Evolutionary conservation across 306 rosid genomes (phyloP).

Genomic region (Dicorynia guianensis): DNA sequence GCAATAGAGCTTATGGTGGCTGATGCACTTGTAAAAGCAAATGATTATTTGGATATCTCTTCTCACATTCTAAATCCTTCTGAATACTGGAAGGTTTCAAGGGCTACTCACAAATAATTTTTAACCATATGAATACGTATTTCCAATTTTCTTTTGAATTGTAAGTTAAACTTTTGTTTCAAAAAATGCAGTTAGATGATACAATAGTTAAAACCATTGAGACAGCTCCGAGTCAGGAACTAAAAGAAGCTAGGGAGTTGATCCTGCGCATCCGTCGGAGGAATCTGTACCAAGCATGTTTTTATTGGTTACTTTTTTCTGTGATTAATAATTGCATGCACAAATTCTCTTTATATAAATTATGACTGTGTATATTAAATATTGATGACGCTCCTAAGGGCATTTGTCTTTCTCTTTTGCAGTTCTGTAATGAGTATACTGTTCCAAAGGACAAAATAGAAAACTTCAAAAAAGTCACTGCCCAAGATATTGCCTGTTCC

Average conservation of each 20-base stretch:
- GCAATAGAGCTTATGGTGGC: constrained; percentile 93
- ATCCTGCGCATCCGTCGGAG: constrained; percentile 87
- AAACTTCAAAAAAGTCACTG: constrained; percentile 79
- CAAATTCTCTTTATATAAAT: not conserved
- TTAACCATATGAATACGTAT: constrained; percentile 4
- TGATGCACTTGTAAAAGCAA: constrained; percentile 84
- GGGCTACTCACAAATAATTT: constrained; percentile 32
- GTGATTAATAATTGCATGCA: constrained; percentile 19
- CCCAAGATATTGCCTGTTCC: constrained; percentile 91
- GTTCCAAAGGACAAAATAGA: constrained; percentile 85
- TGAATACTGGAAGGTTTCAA: constrained; percentile 89
- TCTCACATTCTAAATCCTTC: constrained; percentile 72
- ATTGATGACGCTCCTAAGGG: constrained; percentile 6
- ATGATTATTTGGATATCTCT: constrained; percentile 68
- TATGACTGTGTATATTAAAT: not conserved
- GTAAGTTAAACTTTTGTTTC: constrained; percentile 26
- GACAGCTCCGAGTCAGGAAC: constrained; percentile 70
- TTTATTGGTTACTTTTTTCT: constrained; percentile 26
- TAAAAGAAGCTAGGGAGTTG: constrained; percentile 85
- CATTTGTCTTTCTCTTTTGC: constrained; percentile 36
- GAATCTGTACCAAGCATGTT: constrained; percentile 80
- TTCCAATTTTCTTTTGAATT: not conserved
- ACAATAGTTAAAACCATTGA: constrained; percentile 82
- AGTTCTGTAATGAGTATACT: constrained; percentile 96
- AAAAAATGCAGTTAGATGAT: constrained; percentile 87